phyloP scores from a whole-genome alignment of 192 early-diverging fungal genomes.

The Linnemannia exigua region DNA sequence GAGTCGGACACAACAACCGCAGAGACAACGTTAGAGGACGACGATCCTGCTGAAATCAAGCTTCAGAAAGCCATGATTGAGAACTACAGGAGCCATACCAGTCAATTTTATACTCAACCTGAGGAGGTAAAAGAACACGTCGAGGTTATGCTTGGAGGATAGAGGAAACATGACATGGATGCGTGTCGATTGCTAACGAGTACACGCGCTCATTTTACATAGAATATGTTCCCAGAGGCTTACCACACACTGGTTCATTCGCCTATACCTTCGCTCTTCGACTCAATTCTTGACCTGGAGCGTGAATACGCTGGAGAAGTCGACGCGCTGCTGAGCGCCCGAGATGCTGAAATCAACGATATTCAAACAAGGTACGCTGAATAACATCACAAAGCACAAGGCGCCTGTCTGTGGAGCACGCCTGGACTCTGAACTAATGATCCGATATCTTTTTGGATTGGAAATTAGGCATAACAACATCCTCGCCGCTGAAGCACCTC shows the following conservation, averaged over 20 bases:
- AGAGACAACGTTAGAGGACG: background rate
- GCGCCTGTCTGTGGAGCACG: background rate
- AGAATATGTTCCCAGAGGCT: slow-evolving; percentile 72
- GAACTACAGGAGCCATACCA: slow-evolving; percentile 59
- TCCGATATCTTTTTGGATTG: background rate
- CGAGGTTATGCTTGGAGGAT: background rate
- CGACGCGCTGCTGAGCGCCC: slow-evolving; percentile 50
- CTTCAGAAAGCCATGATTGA: slow-evolving; percentile 53
- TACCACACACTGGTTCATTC: slow-evolving; percentile 71
- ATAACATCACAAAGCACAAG: background rate
- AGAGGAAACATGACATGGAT: background rate
- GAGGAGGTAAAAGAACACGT: slow-evolving; percentile 54
- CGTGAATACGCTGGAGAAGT: slow-evolving; percentile 65
- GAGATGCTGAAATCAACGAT: slow-evolving; percentile 47
- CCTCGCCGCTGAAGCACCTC: slow-evolving; percentile 24
- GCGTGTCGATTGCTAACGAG: background rate
- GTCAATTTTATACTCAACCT: slow-evolving; percentile 60
- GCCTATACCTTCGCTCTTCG: slow-evolving; percentile 66
- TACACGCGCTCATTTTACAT: background rate
- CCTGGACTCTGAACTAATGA: background rate
- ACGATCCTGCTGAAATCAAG: background rate
- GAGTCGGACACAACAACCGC: background rate
- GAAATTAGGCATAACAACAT: slow-evolving; percentile 33
- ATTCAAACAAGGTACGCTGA: slow-evolving; percentile 47
- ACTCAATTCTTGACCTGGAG: slow-evolving; percentile 68